Base-by-base conservation (phyloP, 441 rosid genomes). In the Metrosideros polymorpha region DNA sequence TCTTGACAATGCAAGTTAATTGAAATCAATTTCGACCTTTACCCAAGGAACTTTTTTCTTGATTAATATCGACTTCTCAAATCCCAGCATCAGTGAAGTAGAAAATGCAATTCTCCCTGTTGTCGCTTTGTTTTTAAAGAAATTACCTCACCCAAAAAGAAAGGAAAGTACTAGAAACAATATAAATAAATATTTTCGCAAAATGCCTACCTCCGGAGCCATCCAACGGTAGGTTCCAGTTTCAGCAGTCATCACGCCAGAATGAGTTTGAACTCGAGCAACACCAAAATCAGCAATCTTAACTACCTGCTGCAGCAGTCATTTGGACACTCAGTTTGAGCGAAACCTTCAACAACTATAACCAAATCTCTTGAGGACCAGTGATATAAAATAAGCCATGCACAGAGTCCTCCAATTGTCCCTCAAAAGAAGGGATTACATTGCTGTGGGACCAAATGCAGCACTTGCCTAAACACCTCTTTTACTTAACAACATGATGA, bases 221-320 rank as follows among this genome's bases (percentile, higher is more conserved):
- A 95, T 95, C 98, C 98, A 95, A 51, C 95, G 95, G 85, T 95
- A 95, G 15, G 96, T 93, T 87, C 98, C 98, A 82, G 96, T 95
- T 91, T 95, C 98, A 43, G 95, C 96, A 47, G 98, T 95, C 98
- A 95, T 95, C 83, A 92, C 92, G 35, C 96, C 96, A 61, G 95
- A 86, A 83, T 87, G 93, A 89, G 88, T 89, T 88, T 93, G 93
- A 87, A 94, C 93, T 91, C 95, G 93, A 84, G 98, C 96, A 90
- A 95, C 91, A 83, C 96, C 98, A 90, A 95, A 95, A 89, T 95
- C 98, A 39, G 95, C 93, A 88, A 95, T 92, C 89, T 94, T 95
- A 42, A 93, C 95, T 50, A 91, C 94, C 98, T 94, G 90, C 54
- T 53, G 30, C 45, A 83, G 42, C 9, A 39, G n/a, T 71, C 47